Conservation (phyloP, 2,329 filamentous ascomycete genomes). For the Diaporthe citrichinensis region DNA sequence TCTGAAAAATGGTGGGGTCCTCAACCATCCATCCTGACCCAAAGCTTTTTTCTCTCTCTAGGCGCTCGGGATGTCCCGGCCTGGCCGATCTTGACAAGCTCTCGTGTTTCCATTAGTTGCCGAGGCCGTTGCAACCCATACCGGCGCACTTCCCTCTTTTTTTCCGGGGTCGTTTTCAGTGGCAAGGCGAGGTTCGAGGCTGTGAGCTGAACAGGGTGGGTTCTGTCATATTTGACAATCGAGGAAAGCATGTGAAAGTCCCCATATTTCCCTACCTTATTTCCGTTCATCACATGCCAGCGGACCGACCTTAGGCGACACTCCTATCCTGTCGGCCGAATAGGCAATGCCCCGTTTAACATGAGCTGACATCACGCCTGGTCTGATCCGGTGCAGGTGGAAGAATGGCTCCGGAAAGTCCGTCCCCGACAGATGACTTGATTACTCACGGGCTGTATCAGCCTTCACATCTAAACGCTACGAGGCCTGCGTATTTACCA, state of each 20-base stretch:
- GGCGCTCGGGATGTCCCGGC: conserved; percentile 31
- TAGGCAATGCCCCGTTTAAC: background rate
- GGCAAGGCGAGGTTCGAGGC: conserved; percentile 32
- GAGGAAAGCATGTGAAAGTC: conserved; percentile 38
- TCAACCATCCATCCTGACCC: conserved; percentile 33
- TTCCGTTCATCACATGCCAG: conserved; percentile 24
- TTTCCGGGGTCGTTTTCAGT: background rate
- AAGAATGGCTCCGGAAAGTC: background rate
- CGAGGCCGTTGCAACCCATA: conserved; percentile 32
- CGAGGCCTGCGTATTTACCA: background rate
- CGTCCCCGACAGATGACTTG: background rate
- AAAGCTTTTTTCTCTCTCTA: conserved; percentile 17
- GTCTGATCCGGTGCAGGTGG: background rate
- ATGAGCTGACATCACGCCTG: background rate
- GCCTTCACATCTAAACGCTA: background rate
- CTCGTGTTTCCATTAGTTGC: conserved; percentile 11
- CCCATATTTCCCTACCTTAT: conserved; percentile 30
- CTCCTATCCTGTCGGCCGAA: background rate
- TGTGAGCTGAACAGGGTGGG: conserved; percentile 24
- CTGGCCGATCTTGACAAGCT: conserved; percentile 31
- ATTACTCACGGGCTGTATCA: background rate
- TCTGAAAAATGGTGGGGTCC: conserved; percentile 2
- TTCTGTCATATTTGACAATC: background rate
- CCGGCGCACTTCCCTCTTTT: background rate
- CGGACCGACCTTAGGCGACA: background rate